Conservation (phyloP, 2,329 filamentous ascomycete genomes). For the Mycosphaerella sp. region DNA sequence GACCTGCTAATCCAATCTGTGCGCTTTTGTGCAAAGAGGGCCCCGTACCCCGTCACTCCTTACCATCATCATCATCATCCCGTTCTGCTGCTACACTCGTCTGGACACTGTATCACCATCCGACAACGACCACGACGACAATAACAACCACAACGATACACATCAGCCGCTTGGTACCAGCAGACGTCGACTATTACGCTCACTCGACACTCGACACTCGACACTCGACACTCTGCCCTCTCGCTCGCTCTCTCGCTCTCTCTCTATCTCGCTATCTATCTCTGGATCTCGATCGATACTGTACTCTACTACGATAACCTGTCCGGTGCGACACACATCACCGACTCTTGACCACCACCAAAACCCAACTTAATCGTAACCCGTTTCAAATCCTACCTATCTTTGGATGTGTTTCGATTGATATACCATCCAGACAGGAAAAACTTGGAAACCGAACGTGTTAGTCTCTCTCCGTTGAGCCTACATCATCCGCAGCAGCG, state of each 20-base stretch:
- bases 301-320: slow-evolving; percentile 13
- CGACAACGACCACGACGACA: slow-evolving; percentile 2
- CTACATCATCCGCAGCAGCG: slow-evolving; percentile 14
- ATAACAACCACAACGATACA: slow-evolving; percentile 2
- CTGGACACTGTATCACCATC: slow-evolving; percentile 19
- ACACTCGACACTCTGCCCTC: neutral
- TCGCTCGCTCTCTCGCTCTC: slow-evolving; percentile 14
- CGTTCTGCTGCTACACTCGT: slow-evolving; percentile 15
- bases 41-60: slow-evolving; percentile 22
- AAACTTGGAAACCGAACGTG: slow-evolving; percentile 13
- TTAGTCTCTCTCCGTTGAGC: slow-evolving; percentile 11
- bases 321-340: slow-evolving; percentile 19
- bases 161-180: slow-evolving; percentile 2
- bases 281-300: slow-evolving; percentile 14
- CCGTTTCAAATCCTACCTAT: slow-evolving; percentile 11
- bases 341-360: slow-evolving; percentile 1
- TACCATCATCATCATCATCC: slow-evolving; percentile 10
- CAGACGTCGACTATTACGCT: neutral
- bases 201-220: neutral
- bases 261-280: slow-evolving; percentile 8
- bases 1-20: slow-evolving; percentile 20
- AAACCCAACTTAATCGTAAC: slow-evolving; percentile 17
- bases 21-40: slow-evolving; percentile 13
- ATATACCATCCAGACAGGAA: slow-evolving; percentile 9
- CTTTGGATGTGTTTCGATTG: slow-evolving; percentile 17